A percentile compares a stretch with the other conserved stretches of the same genome.
Conservation (phyloP, 129 eudicot genomes). For the Lactuca sativa region DNA sequence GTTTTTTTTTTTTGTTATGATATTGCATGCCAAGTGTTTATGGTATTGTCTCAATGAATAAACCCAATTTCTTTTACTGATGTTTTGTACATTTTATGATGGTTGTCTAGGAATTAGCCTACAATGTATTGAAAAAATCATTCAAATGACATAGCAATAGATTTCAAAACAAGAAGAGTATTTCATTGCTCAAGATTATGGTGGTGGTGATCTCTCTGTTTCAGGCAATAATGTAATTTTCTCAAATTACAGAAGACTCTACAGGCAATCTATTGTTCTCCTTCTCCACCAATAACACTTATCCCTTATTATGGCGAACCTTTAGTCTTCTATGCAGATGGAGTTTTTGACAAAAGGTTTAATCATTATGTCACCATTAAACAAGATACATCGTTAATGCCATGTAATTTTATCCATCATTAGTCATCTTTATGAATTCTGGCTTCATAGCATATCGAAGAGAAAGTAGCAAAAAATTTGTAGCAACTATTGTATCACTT, state of each 20-base stretch:
- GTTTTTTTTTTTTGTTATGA: too few relatives aligned
- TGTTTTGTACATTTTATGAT: too few relatives aligned
- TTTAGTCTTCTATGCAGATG: constrained; percentile 45
- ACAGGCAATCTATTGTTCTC: constrained; percentile 32
- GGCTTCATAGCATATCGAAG: constrained; percentile 35
- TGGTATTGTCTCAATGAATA: too few relatives aligned
- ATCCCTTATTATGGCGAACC: constrained; percentile 47
- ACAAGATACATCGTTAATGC: constrained; percentile 32
- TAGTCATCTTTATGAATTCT: constrained; percentile 8
- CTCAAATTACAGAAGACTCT: constrained; percentile 43
- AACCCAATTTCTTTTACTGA: too few relatives aligned
- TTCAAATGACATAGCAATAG: too few relatives aligned
- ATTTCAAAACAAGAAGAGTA: too few relatives aligned
- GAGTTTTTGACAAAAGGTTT: constrained; percentile 39
- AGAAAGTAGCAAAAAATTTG: constrained; percentile 29
- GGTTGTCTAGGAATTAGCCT: too few relatives aligned
- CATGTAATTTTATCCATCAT: not conserved
- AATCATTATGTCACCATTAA: constrained; percentile 34
- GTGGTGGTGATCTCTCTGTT: constrained; percentile 45
- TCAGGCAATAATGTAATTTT: constrained; percentile 30
- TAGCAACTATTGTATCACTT: constrained; percentile 37
- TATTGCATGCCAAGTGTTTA: too few relatives aligned
- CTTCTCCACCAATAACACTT: constrained; percentile 35
- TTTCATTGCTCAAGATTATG: constrained; percentile 37
- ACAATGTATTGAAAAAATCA: too few relatives aligned